Evolutionary conservation across 441 rosid species (phyloP).

Genomic region (Populus hybrid): DNA sequence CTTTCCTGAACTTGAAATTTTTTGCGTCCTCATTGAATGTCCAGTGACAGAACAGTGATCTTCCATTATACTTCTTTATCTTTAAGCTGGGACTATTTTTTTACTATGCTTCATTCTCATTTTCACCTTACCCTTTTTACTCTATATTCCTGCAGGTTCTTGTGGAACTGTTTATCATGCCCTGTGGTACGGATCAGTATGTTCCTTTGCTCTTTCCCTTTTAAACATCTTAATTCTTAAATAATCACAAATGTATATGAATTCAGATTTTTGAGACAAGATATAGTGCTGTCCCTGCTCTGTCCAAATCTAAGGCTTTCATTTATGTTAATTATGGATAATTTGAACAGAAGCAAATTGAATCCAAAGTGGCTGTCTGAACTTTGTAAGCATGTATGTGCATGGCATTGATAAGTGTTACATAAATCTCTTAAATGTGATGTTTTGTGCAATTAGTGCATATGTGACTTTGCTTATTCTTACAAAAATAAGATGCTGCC

Average conservation of each 20-base stretch:
- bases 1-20: background rate
- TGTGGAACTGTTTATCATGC: slow-evolving; percentile 96
- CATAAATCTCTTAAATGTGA: background rate
- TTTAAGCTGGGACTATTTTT: slow-evolving; percentile 14
- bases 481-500: slow-evolving; percentile 3
- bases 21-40: background rate
- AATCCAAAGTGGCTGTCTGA: slow-evolving; percentile 2
- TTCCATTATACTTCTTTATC: background rate
- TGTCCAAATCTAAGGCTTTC: background rate
- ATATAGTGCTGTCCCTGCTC: slow-evolving; percentile 2
- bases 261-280: slow-evolving; percentile 17
- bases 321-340: too few species aligned
- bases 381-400: background rate
- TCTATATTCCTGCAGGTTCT: slow-evolving; percentile 58
- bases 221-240: slow-evolving; percentile 18
- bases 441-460: slow-evolving; percentile 2
- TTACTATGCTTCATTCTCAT: slow-evolving; percentile 22
- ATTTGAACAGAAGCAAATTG: background rate
- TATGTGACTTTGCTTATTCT: background rate
- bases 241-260: slow-evolving; percentile 12
- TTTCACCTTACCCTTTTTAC: slow-evolving; percentile 22
- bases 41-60: background rate
- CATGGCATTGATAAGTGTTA: background rate
- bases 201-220: slow-evolving; percentile 48
- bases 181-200: slow-evolving; percentile 97